Percentiles rank a stretch among this genome's conserved stretches.
phyloP scores from a whole-genome alignment of 192 early-diverging fungal species.

The Podila epigama region DNA sequence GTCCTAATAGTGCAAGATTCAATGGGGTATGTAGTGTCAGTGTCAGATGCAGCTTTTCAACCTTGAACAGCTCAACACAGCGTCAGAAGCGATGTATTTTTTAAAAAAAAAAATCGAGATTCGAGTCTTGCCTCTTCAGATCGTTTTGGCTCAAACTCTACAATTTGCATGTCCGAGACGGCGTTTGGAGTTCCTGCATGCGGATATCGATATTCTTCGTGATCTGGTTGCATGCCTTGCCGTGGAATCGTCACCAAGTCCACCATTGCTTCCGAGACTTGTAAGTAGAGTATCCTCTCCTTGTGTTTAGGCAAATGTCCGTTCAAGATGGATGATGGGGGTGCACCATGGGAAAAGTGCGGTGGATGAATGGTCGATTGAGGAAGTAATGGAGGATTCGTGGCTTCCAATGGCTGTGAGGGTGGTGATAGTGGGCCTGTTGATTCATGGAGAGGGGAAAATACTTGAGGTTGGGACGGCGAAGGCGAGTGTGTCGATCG shows the following conservation, averaged over 20 bases:
- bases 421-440: conserved; percentile 11
- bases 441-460: no score
- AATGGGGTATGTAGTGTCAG: background rate
- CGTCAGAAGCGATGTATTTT: no score
- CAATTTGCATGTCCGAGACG: conserved; percentile 56
- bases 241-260: conserved; percentile 56
- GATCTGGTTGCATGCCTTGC: conserved; percentile 50
- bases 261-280: conserved; percentile 64
- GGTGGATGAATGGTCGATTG: background rate
- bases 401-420: background rate
- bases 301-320: background rate
- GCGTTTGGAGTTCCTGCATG: conserved; percentile 68
- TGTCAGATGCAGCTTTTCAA: no score
- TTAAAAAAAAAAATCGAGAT: no score
- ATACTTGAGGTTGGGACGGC: background rate
- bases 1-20: conserved; percentile 17
- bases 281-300: conserved; percentile 66
- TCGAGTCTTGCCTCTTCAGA: conserved; percentile 16
- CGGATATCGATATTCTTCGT: conserved; percentile 66
- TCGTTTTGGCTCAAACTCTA: conserved; percentile 56
- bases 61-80: no score
- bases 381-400: background rate
- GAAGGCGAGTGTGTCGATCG: conserved; percentile 2
- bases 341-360: background rate
- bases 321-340: background rate